Base-by-base conservation (phyloP, 106 monocot species). In the Dioscorea zingiberensis region DNA sequence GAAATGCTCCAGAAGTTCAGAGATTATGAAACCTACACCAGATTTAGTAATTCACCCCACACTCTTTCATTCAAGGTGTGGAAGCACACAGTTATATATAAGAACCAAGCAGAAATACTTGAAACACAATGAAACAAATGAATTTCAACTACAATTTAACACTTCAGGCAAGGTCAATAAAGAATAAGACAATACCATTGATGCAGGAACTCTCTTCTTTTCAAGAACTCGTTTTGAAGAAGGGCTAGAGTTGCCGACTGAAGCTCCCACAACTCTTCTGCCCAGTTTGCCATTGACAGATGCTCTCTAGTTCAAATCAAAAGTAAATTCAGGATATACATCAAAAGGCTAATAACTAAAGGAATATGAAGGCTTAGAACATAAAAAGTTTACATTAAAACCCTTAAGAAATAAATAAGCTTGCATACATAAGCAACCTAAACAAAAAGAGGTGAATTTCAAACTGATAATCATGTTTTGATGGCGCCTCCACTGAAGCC, bases 161-260 rank as follows among this genome's bases (percentile, higher is more conserved):
- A 1, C 38, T 38, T 38, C 38, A 38, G 9, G 6, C 6, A 38
- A 38, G 38, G 38, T 10, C 38, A 38, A 38, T 6, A 25, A 53
- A 17, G 19, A 24, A 57, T n/a, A n/a, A 60, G 56, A 28, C n/a
- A 13, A 30, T 80, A 89, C 84, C 68, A 75, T 73, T 25, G 82
- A 73, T 47, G 54, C 45, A 12, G 75, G 64, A 48, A 64, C 70
- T 61, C 79, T 91, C 73, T 74, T 76, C 75, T 77, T 95, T 48
- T 91, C 87, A 64, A 83, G 74, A 68, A 69, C 59, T 60, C 87
- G 72, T 74, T 78, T 91, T n/a, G 87, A n/a, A n/a, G n/a, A 78
- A 59, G 78, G 61, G 70, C 26, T 75, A 47, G 82, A 71, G 64
- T 73, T 67, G 62, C 74, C 67, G 78, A 64, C 45, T 10, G 62